Conservation (phyloP, 805 yeast genomes). For the Phaffomyces opuntiae region DNA sequence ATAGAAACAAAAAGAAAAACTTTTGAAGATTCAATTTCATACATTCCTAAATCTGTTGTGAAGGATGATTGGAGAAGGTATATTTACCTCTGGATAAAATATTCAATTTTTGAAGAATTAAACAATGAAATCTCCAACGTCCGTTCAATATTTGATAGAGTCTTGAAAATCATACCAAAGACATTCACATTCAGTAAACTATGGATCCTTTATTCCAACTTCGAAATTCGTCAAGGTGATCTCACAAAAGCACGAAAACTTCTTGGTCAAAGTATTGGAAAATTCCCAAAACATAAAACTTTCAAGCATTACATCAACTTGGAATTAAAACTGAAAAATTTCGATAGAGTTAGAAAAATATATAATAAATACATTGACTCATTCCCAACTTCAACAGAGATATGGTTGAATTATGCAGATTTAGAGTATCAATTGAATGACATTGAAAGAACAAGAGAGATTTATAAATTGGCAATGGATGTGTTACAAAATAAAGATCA, state of each 20-base stretch:
- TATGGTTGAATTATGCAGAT: constrained; percentile 60
- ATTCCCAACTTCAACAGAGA: constrained; percentile 32
- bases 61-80: constrained; percentile 60
- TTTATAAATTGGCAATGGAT: constrained; percentile 47
- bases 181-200: constrained; percentile 60
- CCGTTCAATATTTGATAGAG: constrained; percentile 23
- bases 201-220: constrained; percentile 68
- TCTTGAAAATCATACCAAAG: constrained; percentile 51
- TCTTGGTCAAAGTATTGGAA: constrained; percentile 68
- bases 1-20: constrained; percentile 27
- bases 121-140: constrained; percentile 24
- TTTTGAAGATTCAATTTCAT: constrained; percentile 38
- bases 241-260: constrained; percentile 54
- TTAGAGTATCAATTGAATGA: constrained; percentile 69
- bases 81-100: constrained; percentile 63
- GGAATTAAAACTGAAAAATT: constrained; percentile 65
- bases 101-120: constrained; percentile 56
- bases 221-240: constrained; percentile 58
- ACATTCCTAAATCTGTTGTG: constrained; percentile 29
- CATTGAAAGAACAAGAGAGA: constrained; percentile 53
- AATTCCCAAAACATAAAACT: constrained; percentile 50
- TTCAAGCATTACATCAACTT: constrained; percentile 59
- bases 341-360: constrained; percentile 70
- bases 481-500: constrained; percentile 2
- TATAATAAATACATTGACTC: constrained; percentile 59